Evolutionary conservation across 768 basidiomycete species (phyloP), one percentile per base, ranked within the genome.

Genomic region (Auriculariales sp.): DNA sequence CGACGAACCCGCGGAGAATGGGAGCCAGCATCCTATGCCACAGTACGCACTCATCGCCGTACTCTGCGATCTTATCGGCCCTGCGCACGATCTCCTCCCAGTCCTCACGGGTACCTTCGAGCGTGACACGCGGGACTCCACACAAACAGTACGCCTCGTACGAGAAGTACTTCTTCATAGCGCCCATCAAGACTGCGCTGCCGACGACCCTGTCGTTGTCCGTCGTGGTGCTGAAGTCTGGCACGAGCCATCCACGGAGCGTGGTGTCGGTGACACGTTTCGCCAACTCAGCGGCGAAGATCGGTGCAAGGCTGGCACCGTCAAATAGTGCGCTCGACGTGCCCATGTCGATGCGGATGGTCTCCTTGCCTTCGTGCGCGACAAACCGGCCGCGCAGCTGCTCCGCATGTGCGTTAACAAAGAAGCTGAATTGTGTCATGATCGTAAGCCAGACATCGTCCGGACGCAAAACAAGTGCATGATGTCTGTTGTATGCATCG

Each of bases 371-470:
- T 15, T 62, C 58, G 25, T 67, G 68, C 2, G 56, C 55, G 2
- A 68, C 66, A 48, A 71, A 70, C 9, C 60, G 52, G 2, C 53
- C 33, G 4, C 67, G 59, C 12, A 70, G 55, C 1, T 61, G 58
- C 46, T 68, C 67, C 4, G 61, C 53, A 39, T 64, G n/a, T n/a
- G n/a, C n/a, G 45, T 42, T 17, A 6, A 36, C n/a, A 17, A 55
- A 68, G 52, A 66, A 59, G 48, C 59, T 67, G 53, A 69, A 56
- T 39, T 70, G 68, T n/a, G 54, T 57, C 4, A 70, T 52, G 36
- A 72, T 70, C 0, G 69, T 64, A 3, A 68, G 57, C 70, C 74
- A 75, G 30, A 75, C 63, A 55, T 75, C 73, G 48, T 75, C 74
- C 4, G 73, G 74, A 7, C 73, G 63, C 22, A 73, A 55, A 48